Percentiles rank a stretch among this genome's conserved stretches.
Evolutionary conservation across 2,329 filamentous ascomycete genomes (phyloP).

Genomic region (Aspergillus phoenicis): DNA sequence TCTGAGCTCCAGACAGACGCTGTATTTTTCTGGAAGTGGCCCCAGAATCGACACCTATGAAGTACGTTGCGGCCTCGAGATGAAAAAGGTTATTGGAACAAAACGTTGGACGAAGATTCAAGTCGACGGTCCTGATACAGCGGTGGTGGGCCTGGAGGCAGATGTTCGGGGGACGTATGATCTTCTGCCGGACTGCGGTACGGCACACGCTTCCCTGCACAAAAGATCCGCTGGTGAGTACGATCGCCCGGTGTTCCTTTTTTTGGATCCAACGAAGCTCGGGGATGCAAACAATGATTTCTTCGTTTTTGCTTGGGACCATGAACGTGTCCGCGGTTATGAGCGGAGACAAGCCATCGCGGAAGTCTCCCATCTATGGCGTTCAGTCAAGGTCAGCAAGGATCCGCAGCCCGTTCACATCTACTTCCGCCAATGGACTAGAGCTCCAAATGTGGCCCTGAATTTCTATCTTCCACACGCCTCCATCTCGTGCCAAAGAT

Average conservation of each 20-base stretch:
- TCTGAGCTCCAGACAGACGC: conserved; percentile 34
- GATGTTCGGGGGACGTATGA: conserved; percentile 56
- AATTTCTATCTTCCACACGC: conserved; percentile 19
- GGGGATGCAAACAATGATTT: conserved; percentile 51
- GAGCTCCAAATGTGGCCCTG: conserved; percentile 27
- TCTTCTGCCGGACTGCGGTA: conserved; percentile 59
- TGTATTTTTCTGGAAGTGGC: conserved; percentile 42
- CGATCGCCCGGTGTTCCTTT: conserved; percentile 53
- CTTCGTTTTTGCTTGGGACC: conserved; percentile 60
- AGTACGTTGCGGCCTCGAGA: conserved; percentile 43
- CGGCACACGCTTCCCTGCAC: conserved; percentile 58
- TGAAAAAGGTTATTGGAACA: conserved; percentile 41
- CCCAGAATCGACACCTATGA: conserved; percentile 42
- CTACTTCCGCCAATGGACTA: conserved; percentile 35
- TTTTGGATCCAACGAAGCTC: conserved; percentile 58
- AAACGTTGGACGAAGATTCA: conserved; percentile 49
- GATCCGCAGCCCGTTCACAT: conserved; percentile 26
- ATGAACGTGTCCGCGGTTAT: conserved; percentile 49
- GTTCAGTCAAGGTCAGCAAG: conserved; percentile 34
- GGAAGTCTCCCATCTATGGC: conserved; percentile 50
- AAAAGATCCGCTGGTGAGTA: conserved; percentile 35
- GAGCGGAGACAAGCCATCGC: conserved; percentile 52
- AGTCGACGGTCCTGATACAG: conserved; percentile 39
- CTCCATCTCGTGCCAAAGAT: conserved; percentile 24
- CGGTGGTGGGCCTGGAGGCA: conserved; percentile 31